phyloP scores from a whole-genome alignment of 2,329 filamentous ascomycete species.

The Phyllosticta citribraziliensis region DNA sequence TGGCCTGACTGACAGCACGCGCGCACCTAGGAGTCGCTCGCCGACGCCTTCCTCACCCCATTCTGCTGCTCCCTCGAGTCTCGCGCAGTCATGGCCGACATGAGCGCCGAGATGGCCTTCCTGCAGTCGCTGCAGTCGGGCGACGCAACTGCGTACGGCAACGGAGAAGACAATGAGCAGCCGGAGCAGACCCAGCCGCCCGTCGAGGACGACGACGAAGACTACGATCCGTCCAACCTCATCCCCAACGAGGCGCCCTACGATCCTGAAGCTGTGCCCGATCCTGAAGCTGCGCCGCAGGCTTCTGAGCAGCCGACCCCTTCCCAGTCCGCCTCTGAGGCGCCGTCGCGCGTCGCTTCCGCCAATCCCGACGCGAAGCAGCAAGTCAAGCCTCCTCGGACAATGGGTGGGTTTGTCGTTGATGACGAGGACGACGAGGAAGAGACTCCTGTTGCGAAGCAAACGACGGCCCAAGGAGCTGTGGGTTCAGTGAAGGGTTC shows the following conservation, averaged over 20 bases:
- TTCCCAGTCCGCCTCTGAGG: slow-evolving; percentile 16
- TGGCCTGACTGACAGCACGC: slow-evolving; percentile 3
- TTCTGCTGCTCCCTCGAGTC: background rate
- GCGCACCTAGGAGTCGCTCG: background rate
- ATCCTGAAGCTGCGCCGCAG: slow-evolving; percentile 13
- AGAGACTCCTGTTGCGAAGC: slow-evolving; percentile 38
- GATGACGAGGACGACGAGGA: slow-evolving; percentile 53
- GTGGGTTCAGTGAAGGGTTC: slow-evolving; percentile 40
- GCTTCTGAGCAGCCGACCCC: slow-evolving; percentile 19
- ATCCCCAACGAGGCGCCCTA: slow-evolving; percentile 1
- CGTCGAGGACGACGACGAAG: slow-evolving; percentile 21
- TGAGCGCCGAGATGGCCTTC: slow-evolving; percentile 45
- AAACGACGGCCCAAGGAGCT: slow-evolving; percentile 38
- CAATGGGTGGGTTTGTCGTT: slow-evolving; percentile 52
- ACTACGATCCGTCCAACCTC: slow-evolving; percentile 17
- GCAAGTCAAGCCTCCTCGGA: slow-evolving; percentile 35
- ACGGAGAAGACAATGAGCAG: slow-evolving; percentile 23
- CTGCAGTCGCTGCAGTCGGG: slow-evolving; percentile 40
- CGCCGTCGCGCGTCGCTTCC: slow-evolving; percentile 11
- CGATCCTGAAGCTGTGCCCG: slow-evolving; percentile 12
- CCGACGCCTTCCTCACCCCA: slow-evolving; percentile 1
- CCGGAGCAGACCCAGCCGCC: slow-evolving; percentile 3
- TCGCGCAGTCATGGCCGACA: slow-evolving; percentile 36
- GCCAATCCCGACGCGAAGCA: slow-evolving; percentile 16
- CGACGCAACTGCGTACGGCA: slow-evolving; percentile 26